Evolutionary conservation across 306 rosid genomes (phyloP).

Genomic region (Cucumis hystrix): DNA sequence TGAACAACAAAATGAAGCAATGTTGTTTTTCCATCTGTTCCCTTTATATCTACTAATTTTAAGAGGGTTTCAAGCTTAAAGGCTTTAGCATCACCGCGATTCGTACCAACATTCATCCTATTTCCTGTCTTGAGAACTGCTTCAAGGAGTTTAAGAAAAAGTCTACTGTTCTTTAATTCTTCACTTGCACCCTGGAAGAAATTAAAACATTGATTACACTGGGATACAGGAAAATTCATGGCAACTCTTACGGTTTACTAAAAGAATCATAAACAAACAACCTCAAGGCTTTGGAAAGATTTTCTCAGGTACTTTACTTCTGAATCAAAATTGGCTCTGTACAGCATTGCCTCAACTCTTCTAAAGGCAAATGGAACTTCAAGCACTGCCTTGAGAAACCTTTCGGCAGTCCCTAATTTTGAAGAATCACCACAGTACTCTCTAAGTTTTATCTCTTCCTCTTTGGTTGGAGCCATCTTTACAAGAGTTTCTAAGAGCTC

Average conservation of each 20-base stretch:
- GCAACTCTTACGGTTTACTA: neutral
- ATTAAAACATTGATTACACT: conserved; percentile 1
- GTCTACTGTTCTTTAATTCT: conserved; percentile 73
- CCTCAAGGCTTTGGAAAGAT: conserved; percentile 90
- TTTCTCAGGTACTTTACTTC: conserved; percentile 81
- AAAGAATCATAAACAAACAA: conserved; percentile 5
- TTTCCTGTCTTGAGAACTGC: conserved; percentile 98
- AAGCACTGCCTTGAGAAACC: conserved; percentile 82
- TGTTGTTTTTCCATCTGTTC: conserved; percentile 94
- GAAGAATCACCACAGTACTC: conserved; percentile 60
- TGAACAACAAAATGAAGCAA: conserved; percentile 96
- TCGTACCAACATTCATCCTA: conserved; percentile 96
- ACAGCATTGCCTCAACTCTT: conserved; percentile 97
- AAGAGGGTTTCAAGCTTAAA: conserved; percentile 88
- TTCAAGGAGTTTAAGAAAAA: conserved; percentile 91
- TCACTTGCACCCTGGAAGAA: conserved; percentile 71
- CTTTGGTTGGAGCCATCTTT: conserved; percentile 99
- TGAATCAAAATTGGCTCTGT: conserved; percentile 85
- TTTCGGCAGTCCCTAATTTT: conserved; percentile 90
- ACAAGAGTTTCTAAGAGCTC: conserved; percentile 96
- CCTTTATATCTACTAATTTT: conserved; percentile 88
- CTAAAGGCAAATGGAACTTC: conserved; percentile 83
- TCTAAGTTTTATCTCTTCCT: conserved; percentile 86
- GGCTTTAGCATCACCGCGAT: conserved; percentile 90
- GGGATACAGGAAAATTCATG: conserved; percentile 3